Base-by-base conservation (phyloP, 495 filamentous ascomycete species). In the Aspergillus baeticus region DNA sequence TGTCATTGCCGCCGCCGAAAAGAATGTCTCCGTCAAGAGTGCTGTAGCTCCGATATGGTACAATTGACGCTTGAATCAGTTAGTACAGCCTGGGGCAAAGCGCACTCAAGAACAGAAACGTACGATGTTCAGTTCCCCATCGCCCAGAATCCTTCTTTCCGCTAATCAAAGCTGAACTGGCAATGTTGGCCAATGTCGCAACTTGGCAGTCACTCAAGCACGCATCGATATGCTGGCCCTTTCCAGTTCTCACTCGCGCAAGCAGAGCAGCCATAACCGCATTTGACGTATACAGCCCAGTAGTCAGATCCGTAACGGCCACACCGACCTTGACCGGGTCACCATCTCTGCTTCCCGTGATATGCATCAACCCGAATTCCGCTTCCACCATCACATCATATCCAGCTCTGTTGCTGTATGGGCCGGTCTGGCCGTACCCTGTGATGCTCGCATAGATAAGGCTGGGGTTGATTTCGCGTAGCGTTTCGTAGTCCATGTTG, bases 301-400 rank as follows among this genome's bases (percentile, higher is more conserved):
- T 98, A 0, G 94, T 98, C 49, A 98, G 71, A 68, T 98, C 94
- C 0, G 95, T 98, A 6, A 98, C 93, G 6, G 94, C 94, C 13
- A 98, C 94, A 5, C 94, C 94, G 2, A 98, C 94, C 72, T 98
- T 98, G 13, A 96, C 95, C 0, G 95, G 95, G 2, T 91, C 89
- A 0, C 94, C 91, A 54, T 96, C 90, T 60, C 90, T 75, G 38
- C 79, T 78, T 10, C 94, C 94, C 0, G 94, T 98, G 51, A 98
- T 98, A 68, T 98, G 95, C 94, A 98, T 98, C 52, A 98, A 66
- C 5, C 94, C 94, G 77, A 98, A 91, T 70, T 98, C 94, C 38
- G 93, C 95, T 72, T 98, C 94, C 0, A 98, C 95, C 92, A 98
- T 98, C 54, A 98, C 95, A 71, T 98, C 94, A 76, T 98, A 98